Percentiles rank a stretch among this genome's conserved stretches.
Conservation (phyloP, 2,329 filamentous ascomycete genomes). For the Alternaria atra region DNA sequence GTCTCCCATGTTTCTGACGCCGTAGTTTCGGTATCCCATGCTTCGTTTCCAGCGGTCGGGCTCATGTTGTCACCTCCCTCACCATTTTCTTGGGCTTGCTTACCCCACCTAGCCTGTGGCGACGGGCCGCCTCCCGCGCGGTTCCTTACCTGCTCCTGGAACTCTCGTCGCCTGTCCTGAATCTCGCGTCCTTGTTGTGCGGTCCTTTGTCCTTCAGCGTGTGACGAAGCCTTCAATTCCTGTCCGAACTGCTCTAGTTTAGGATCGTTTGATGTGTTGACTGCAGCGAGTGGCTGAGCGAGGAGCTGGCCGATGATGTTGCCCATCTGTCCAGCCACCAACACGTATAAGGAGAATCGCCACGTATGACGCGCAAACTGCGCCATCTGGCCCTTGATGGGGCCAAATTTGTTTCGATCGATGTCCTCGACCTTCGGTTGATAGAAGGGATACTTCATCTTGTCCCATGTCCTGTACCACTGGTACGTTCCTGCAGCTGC, state of each 20-base stretch:
- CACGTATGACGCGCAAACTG: slow-evolving; percentile 35
- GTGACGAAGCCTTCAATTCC: slow-evolving; percentile 44
- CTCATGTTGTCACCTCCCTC: slow-evolving; percentile 54
- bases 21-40: slow-evolving; percentile 30
- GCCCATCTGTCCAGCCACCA: slow-evolving; percentile 44
- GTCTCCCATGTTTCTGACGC: slow-evolving; percentile 22
- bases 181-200: slow-evolving; percentile 27
- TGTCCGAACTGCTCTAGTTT: slow-evolving; percentile 51
- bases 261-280: slow-evolving; percentile 51
- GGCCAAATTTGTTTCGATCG: slow-evolving; percentile 51
- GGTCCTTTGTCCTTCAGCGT: slow-evolving; percentile 19
- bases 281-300: slow-evolving; percentile 45
- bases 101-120: slow-evolving; percentile 46
- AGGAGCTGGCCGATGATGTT: slow-evolving; percentile 45
- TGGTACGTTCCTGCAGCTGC: slow-evolving; percentile 41
- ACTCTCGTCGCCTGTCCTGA: slow-evolving; percentile 30
- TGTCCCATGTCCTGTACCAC: slow-evolving; percentile 46
- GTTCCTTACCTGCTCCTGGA: slow-evolving; percentile 30
- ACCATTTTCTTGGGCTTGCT: slow-evolving; percentile 23
- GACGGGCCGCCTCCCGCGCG: slow-evolving; percentile 45
- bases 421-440: slow-evolving; percentile 51
- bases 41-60: slow-evolving; percentile 53
- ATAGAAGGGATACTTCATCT: slow-evolving; percentile 54
- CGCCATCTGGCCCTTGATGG: slow-evolving; percentile 47
- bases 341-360: slow-evolving; percentile 37